A percentile compares a stretch with the other conserved stretches of the same genome.
Evolutionary conservation across 139 green algal species (phyloP).

Genomic region (Closterium sp.): DNA sequence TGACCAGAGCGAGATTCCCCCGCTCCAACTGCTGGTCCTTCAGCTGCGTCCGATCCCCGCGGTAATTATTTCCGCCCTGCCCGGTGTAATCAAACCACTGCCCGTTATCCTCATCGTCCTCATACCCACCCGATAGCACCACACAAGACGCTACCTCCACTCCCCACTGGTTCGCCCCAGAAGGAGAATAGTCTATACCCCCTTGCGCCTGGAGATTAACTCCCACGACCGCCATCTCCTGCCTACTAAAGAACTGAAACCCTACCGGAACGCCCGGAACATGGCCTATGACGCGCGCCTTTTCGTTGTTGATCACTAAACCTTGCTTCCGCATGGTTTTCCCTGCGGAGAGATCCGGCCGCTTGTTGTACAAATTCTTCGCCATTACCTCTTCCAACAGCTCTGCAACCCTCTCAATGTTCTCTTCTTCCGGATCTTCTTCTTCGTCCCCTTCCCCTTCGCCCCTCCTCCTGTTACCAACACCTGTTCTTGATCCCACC

Average conservation of each 20-base stretch:
- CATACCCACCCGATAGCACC: conserved; percentile 46
- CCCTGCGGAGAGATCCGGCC: not conserved
- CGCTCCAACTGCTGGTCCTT: conserved; percentile 37
- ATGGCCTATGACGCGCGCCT: not conserved
- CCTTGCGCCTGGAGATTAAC: conserved; percentile 39
- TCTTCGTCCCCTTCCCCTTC: not conserved
- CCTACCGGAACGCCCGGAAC: not conserved
- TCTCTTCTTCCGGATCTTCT: not conserved
- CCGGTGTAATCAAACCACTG: conserved; percentile 49
- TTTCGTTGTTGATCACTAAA: not conserved
- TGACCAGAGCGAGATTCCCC: conserved; percentile 39
- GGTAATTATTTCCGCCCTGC: conserved; percentile 50
- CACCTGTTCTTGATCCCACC: not conserved
- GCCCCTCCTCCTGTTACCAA: not conserved
- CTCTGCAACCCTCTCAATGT: not conserved
- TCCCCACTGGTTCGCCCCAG: not conserved
- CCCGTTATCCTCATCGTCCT: conserved; percentile 48
- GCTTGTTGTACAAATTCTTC: not conserved
- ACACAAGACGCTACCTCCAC: conserved; percentile 27
- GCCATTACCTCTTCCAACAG: not conserved
- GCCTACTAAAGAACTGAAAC: not conserved
- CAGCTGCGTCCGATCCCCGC: conserved; percentile 25
- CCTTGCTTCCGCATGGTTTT: not conserved
- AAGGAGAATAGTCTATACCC: conserved; percentile 16
- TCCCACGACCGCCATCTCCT: conserved; percentile 48